These are phyloP conservation scores for Ramichloridium luteum DNA, from an alignment of 2,329 filamentous ascomycete species.

Conservation along the genomic window DNA sequence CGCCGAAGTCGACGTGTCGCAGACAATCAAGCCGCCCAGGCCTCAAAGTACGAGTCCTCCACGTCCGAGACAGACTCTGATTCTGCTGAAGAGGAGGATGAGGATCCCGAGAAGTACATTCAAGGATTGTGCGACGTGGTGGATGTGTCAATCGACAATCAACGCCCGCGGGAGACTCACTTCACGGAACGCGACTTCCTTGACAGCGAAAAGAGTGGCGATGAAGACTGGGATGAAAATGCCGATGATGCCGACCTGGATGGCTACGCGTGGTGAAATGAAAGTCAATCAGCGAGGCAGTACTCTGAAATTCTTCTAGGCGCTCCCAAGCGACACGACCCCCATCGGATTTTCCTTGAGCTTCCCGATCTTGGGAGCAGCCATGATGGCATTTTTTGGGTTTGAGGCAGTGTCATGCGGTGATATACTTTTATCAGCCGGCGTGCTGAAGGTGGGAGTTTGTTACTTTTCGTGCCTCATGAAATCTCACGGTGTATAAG, in stretches of 20 bases:
- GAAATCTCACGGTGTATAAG: too few species aligned
- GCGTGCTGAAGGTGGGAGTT: too few species aligned
- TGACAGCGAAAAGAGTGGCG: conserved; percentile 46
- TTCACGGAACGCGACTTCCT: conserved; percentile 63
- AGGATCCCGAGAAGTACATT: conserved; percentile 29
- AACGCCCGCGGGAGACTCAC: conserved; percentile 56
- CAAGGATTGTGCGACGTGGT: conserved; percentile 62
- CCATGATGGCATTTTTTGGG: too few species aligned
- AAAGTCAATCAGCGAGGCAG: too few species aligned
- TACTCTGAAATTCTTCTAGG: too few species aligned
- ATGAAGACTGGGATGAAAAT: conserved; percentile 47
- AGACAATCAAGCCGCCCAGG: conserved; percentile 11
- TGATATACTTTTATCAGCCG: too few species aligned
- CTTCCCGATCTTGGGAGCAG: too few species aligned
- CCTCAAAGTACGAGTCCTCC: conserved; percentile 8
- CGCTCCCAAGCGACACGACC: too few species aligned
- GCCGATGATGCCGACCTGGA: conserved; percentile 40
- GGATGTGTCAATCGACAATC: conserved; percentile 62
- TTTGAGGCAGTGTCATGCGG: too few species aligned
- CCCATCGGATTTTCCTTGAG: too few species aligned
- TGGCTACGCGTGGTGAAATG: too few species aligned
- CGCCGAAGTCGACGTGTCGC: conserved; percentile 23
- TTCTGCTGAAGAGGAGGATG: conserved; percentile 26
- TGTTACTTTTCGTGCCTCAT: too few species aligned
- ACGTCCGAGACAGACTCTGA: conserved; percentile 21